Evolutionary conservation across 495 filamentous ascomycete species (phyloP), one percentile per base, ranked within the genome.

Genomic region (Neurospora discreta): DNA sequence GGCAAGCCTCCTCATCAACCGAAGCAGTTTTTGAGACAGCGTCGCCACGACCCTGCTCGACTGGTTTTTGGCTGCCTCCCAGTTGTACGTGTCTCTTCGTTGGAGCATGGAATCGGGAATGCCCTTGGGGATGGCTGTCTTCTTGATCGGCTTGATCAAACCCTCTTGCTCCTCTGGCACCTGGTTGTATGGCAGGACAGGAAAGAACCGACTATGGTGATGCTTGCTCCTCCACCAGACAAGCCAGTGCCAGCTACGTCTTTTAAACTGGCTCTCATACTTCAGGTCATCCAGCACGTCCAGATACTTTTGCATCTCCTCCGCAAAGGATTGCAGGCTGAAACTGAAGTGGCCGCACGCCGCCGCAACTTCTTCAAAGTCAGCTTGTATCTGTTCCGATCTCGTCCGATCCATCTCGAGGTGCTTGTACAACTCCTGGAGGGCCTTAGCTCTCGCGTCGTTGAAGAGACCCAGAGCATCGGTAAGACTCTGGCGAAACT

Each of bases 271-370:
- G 40, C 85, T 84, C 46, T 87, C 87, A 68, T 87, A 83, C 75
- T 95, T 93, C 72, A 98, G 79, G 68, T 97, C 91, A 74, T 97
- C 93, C 23, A 99, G 77, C 23, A 96, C 90, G 46, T 91, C 85
- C n/a, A 99, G 80, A 73, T 95, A 92, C 13, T 85, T 87, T 71
- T 92, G 87, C 84, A 97, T 90, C 77, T 97, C 93, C 77, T 97
- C 91, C 0, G 93, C 94, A 79, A 98, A 93, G 73, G 93, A 90
- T 71, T 94, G 86, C 36, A 99, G 83, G 23, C 92, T 94, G 76
- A 93, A 97, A 77, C 90, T 92, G 78, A 98, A 99, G 77, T 98
- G 93, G 3, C 95, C 94, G 76, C 95, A 99, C 60, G 93, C 95
- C 6, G 95, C 95, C 39, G 94, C 93, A 10, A 98, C 93, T 80